phyloP scores from a whole-genome alignment of 108 stramenopile genomes.

The Cyclotella choctawhatcheeana region DNA sequence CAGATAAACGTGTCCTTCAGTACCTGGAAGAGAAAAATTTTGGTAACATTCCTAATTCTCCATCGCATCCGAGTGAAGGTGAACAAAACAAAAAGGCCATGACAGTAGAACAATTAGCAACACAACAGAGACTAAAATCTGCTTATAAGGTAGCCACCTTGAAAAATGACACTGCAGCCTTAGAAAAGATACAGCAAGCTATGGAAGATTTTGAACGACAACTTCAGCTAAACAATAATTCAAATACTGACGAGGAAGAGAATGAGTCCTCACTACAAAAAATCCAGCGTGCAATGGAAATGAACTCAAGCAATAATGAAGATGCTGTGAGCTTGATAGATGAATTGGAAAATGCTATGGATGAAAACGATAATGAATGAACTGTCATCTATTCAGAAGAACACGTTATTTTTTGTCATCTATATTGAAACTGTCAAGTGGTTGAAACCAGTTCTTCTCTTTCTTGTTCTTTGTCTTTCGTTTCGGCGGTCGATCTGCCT shows the following conservation, averaged over 20 bases:
- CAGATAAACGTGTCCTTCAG: conserved; percentile 26
- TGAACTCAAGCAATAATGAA: conserved; percentile 14
- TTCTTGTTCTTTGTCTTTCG: neutral
- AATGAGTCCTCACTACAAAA: conserved; percentile 24
- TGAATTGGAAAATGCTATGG: conserved; percentile 41
- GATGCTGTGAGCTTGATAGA: conserved; percentile 43
- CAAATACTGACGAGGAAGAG: conserved; percentile 3
- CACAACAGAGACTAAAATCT: conserved; percentile 37
- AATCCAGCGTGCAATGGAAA: conserved; percentile 40
- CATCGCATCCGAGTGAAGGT: neutral
- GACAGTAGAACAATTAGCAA: conserved; percentile 45
- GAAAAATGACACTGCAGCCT: conserved; percentile 33
- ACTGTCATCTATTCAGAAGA: too few species aligned
- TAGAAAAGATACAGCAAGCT: conserved; percentile 46
- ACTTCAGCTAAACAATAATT: conserved; percentile 14
- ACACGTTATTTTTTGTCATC: neutral
- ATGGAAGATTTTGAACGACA: conserved; percentile 46
- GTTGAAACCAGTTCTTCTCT: neutral
- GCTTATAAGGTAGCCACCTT: conserved; percentile 49
- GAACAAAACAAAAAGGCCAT: conserved; percentile 21
- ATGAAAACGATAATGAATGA: conserved; percentile 7
- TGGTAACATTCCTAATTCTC: conserved; percentile 5
- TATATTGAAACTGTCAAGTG: neutral
- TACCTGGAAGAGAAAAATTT: conserved; percentile 14
- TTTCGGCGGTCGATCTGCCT: conserved; percentile 9